These are phyloP conservation scores for Neurospora cerealis DNA, from an alignment of 495 filamentous ascomycete genomes.

Conservation along the genomic window DNA sequence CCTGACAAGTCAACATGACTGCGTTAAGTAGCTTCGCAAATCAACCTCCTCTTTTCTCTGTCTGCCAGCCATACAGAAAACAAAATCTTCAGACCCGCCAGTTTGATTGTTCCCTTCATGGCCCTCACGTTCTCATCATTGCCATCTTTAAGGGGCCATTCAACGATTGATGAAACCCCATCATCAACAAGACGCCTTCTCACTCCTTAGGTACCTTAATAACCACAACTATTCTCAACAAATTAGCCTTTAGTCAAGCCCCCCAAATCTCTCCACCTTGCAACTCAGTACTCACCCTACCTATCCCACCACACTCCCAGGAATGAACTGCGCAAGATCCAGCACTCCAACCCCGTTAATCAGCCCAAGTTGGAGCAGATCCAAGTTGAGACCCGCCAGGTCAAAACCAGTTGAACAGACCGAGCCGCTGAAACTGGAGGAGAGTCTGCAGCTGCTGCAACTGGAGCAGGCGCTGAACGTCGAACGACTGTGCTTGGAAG, in stretches of 20 bases:
- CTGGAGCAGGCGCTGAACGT: constrained; percentile 29
- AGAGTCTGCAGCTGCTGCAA: constrained; percentile 35
- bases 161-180: no score
- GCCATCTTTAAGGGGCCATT: background rate
- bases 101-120: background rate
- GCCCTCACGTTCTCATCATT: background rate
- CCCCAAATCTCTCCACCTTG: background rate
- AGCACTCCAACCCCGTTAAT: constrained; percentile 27
- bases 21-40: no score
- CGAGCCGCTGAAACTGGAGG: constrained; percentile 30
- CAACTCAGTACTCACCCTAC: constrained; percentile 23
- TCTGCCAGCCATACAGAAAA: background rate
- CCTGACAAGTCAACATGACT: background rate
- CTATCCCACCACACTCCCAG: constrained; percentile 24
- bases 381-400: constrained; percentile 27
- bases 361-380: constrained; percentile 30
- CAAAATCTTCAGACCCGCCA: background rate
- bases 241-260: background rate
- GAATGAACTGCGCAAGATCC: constrained; percentile 29
- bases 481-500: constrained; percentile 27
- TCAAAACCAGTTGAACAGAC: constrained; percentile 35
- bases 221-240: background rate
- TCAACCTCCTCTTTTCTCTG: no score
- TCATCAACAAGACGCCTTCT: background rate
- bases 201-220: background rate